Evolutionary conservation across 352 stramenopile genomes (phyloP).

Genomic region (Phytopythium sindhum): DNA sequence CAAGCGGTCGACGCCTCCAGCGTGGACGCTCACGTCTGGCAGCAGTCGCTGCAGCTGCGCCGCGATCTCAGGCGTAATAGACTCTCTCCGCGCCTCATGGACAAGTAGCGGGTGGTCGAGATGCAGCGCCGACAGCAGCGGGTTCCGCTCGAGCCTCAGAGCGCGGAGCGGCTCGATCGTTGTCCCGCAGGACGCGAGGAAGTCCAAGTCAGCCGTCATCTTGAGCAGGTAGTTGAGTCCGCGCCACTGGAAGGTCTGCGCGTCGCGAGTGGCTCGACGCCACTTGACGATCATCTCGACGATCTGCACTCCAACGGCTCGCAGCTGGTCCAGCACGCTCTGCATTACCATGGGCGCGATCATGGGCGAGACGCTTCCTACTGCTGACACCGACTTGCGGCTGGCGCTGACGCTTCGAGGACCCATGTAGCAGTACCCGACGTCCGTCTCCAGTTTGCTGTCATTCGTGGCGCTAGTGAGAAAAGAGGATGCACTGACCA

Average conservation of each 20-base stretch:
- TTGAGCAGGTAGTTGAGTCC: slow-evolving; percentile 79
- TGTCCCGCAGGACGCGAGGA: slow-evolving; percentile 31
- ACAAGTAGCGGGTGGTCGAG: slow-evolving; percentile 50
- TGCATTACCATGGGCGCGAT: slow-evolving; percentile 56
- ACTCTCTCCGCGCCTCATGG: neutral
- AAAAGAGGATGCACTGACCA: slow-evolving; percentile 21
- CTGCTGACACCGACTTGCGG: neutral
- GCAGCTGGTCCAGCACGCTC: slow-evolving; percentile 64
- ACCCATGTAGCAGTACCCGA: slow-evolving; percentile 22
- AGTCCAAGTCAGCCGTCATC: slow-evolving; percentile 64
- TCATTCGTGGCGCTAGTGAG: neutral
- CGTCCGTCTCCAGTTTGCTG: slow-evolving; percentile 3
- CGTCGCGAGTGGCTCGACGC: slow-evolving; percentile 18
- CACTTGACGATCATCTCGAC: slow-evolving; percentile 68
- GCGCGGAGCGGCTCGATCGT: slow-evolving; percentile 37
- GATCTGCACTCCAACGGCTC: slow-evolving; percentile 56
- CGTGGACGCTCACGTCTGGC: slow-evolving; percentile 39
- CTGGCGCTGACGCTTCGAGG: slow-evolving; percentile 1
- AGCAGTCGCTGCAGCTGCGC: slow-evolving; percentile 17
- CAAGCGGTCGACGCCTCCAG: slow-evolving; percentile 44
- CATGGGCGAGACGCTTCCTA: slow-evolving; percentile 4
- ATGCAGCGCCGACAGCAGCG: slow-evolving; percentile 54
- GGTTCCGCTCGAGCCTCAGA: slow-evolving; percentile 60
- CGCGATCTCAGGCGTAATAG: slow-evolving; percentile 13
- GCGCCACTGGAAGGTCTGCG: slow-evolving; percentile 62